Base-by-base conservation (phyloP, 176 grass and related monocot species). In the Chloris gayana region DNA sequence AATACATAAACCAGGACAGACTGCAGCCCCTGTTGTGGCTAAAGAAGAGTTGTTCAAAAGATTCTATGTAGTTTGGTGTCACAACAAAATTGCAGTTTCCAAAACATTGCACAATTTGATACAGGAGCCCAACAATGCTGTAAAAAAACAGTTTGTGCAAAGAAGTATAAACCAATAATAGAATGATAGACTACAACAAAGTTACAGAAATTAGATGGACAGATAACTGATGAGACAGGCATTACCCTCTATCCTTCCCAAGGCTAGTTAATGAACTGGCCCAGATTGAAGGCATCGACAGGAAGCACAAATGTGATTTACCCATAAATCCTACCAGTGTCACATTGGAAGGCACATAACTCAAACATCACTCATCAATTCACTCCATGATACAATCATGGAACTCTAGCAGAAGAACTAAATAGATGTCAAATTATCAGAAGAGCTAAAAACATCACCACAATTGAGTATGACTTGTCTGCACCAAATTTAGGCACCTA, bases 241-340 rank as follows among this genome's bases (percentile, higher is more conserved):
- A 0, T 6, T 24, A 47, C 1, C 14, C 7, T 8, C 25, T 63
- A 80, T 64, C 53, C 41, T 56, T 45, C 56, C 39, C 31, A 72
- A 78, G n/a, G 35, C 34, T 53, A 69, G 39, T 19, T 51, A 61
- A 50, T 27, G 18, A 68, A 62, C 19, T 76, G 72, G 4, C 30
- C n/a, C 4, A 45, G 58, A 54, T 79, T 6, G 21, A 53, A 39
- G 73, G 35, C 50, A 78, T 27, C 37, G 70, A 26, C 45, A 67
- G 66, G 72, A 75, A 85, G 21, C 66, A 12, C 51, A 74, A 56
- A 73, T 21, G 31, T 27, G 42, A 84, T 44, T 4, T 11, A 31
- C 24, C 39, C 25, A 34, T 1, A 58, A 73, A 22, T 35, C 33
- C 35, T n/a, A 30, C 6, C 26, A 51, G n/a, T 33, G 49, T 21